Base-by-base conservation (phyloP, 2,329 filamentous ascomycete genomes). In the Dactylellina cionopaga region DNA sequence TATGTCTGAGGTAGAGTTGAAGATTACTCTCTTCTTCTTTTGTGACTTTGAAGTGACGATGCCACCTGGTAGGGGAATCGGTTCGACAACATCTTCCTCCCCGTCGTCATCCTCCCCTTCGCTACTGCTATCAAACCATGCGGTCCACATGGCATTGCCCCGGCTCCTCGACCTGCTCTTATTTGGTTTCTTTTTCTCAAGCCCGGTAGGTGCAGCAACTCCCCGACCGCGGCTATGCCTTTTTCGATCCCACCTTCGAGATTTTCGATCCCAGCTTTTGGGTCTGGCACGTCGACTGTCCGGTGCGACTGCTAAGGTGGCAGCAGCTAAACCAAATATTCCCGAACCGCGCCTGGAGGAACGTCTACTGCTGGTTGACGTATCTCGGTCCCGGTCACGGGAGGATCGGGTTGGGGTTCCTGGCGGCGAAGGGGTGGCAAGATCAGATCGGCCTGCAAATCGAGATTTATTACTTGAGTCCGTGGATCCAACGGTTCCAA, bases 1-100 rank as follows among this genome's bases (percentile, higher is more conserved):
- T 33, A 65, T 72, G 19, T 72, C 68, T 9, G 68, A 72, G 22
- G 68, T 72, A n/a, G 68, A 72, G 33, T 72, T 72, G 52, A 72
- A 72, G 5, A 72, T 35, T 7, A 65, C 59, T 19, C 59, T 65
- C 37, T 65, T 65, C 17, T 65, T 64, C n/a, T 54, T 65, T n/a
- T 72, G 68, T 9, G 68, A 65, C 49, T 72, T 65, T 2, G 68
- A 59, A 3, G 59, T 72, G 11, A 72, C 46, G 17, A 72, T 72
- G n/a, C 68, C 68, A 3, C 68, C 68, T 33, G 68, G 68, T 24
- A 72, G 27, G 4, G 68, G 59, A 47, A 72, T 72, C 19, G 68
- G 68, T 43, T 72, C 68, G 37, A 72, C 43, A 39, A 71, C 65
- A 52, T 71, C 68, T 22, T 44, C 51, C n/a, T 24, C 44, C 17